Base-by-base conservation (phyloP, 2,329 filamentous ascomycete genomes). In the Didymellaceae sp. region DNA sequence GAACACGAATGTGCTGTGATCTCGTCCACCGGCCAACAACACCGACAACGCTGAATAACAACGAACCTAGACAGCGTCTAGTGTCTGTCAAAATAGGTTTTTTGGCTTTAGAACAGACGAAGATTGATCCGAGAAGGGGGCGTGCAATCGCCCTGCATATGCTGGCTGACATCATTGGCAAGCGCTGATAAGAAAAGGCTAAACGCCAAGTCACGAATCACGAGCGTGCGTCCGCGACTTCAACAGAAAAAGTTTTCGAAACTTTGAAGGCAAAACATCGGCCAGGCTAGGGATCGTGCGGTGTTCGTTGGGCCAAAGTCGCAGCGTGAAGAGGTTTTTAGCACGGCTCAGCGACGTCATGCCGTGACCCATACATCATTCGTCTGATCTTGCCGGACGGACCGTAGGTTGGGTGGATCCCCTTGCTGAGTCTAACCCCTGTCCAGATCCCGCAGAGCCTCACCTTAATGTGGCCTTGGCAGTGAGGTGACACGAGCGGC, bases 401-500 rank as follows among this genome's bases (percentile, higher is more conserved):
- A 47, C 49, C 43, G 48, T 25, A 22, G 13, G 14, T 35, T 33
- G 35, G 25, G 40, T 45, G 47, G 40, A 34, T 24, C 34, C 32
- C 32, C n/a, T 22, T 22, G 26, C 21, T 10, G 18, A 22, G 20
- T 16, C n/a, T 20, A 5, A 44, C 33, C 49, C 49, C 49, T 47
- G 49, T 52, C 32, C 38, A 47, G 49, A 43, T 52, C 49, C 49
- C 49, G 49, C 49, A 52, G 49, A 52, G 49, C 49, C 49, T 52
- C 49, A 52, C 43, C 49, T 52, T 47, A 47, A 33, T 47, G 13
- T n/a, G 37, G 26, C 26, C 32, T 46, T 39, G 43, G 35, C 45
- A 9, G n/a, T n/a, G n/a, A 39, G 34, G 40, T 18, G 34, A 22
- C 11, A 8, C 39, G 30, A n/a, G 30, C 38, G 24, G 13, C 14